These are phyloP conservation scores for Penicillium decumbens DNA, from an alignment of 2,329 filamentous ascomycete genomes.

Conservation along the genomic window DNA sequence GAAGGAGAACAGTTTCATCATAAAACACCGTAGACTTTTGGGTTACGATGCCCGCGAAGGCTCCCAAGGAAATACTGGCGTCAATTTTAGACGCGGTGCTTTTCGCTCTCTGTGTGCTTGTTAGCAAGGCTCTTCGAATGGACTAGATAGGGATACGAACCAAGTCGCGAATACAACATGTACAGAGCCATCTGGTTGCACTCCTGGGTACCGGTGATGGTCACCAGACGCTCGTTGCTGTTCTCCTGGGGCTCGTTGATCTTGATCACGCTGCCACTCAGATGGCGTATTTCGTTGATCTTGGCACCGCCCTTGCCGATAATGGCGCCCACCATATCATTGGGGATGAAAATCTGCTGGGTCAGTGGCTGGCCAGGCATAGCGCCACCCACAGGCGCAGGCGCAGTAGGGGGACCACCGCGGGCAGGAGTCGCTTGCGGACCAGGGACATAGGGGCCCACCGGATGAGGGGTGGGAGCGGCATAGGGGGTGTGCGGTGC, in stretches of 20 bases:
- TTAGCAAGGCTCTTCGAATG: conserved; percentile 4
- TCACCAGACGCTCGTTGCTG: conserved; percentile 95
- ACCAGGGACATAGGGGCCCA: conserved; percentile 58
- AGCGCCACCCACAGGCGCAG: conserved; percentile 63
- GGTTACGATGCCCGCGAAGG: conserved; percentile 8
- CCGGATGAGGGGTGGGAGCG: conserved; percentile 73
- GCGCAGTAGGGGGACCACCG: conserved; percentile 60
- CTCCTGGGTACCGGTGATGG: conserved; percentile 94
- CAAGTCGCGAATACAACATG: conserved; percentile 96
- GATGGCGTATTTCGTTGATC: conserved; percentile 97
- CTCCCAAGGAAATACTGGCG: conserved; percentile 8
- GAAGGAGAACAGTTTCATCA: conserved; percentile 18
- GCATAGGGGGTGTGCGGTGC: conserved; percentile 72
- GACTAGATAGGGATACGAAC: conserved; percentile 47
- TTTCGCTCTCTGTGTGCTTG: conserved; percentile 61
- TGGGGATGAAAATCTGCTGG: conserved; percentile 98
- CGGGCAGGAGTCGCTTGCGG: conserved; percentile 58
- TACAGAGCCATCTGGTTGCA: conserved; percentile 99
- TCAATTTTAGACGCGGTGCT: conserved; percentile 59
- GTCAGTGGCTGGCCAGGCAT: conserved; percentile 81
- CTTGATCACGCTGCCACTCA: conserved; percentile 97
- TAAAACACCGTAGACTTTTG: conserved; percentile 28
- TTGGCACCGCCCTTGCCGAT: conserved; percentile 98
- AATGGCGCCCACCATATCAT: conserved; percentile 98
- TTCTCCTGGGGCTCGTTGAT: conserved; percentile 99